Percentiles rank a stretch among this genome's conserved stretches.
phyloP scores from a whole-genome alignment of 2,329 filamentous ascomycete genomes.

The Dryadomyces sulphureus region DNA sequence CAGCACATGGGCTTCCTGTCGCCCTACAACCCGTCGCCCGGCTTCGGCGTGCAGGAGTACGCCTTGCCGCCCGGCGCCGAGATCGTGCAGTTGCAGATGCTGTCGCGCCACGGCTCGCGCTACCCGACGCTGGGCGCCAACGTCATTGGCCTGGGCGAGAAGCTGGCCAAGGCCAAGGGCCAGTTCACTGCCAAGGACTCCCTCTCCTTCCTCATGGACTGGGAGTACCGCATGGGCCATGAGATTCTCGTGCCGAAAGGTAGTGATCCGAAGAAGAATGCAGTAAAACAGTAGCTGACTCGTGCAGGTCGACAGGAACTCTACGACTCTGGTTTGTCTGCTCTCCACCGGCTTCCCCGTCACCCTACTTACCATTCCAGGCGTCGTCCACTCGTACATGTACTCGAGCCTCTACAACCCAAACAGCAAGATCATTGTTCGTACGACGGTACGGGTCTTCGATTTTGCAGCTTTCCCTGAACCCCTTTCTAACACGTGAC shows the following conservation, averaged over 20 bases:
- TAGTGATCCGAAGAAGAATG: too few relatives aligned
- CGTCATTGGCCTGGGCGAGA: constrained; percentile 38
- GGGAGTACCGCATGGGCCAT: constrained; percentile 53
- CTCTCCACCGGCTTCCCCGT: too few relatives aligned
- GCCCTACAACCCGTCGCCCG: constrained; percentile 56
- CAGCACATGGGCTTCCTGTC: constrained; percentile 54
- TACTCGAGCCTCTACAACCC: constrained; percentile 59
- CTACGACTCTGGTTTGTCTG: constrained; percentile 40
- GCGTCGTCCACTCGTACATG: constrained; percentile 57
- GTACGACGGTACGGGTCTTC: constrained; percentile 39
- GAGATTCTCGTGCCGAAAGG: constrained; percentile 59
- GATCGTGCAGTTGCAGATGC: constrained; percentile 57
- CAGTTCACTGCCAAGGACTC: constrained; percentile 41
- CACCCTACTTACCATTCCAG: constrained; percentile 16
- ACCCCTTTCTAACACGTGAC: background rate
- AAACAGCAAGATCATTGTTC: constrained; percentile 55
- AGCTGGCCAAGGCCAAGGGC: constrained; percentile 37
- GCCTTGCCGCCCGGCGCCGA: constrained; percentile 50
- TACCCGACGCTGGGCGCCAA: constrained; percentile 52
- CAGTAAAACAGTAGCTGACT: too few relatives aligned
- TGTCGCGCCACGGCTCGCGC: constrained; percentile 57
- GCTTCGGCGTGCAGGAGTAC: constrained; percentile 62
- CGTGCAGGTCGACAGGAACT: constrained; percentile 49
- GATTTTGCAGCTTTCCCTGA: too few relatives aligned
- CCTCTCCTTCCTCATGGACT: constrained; percentile 52